phyloP scores from a whole-genome alignment of 2,329 filamentous ascomycete species.

The Fusarium papillatum region DNA sequence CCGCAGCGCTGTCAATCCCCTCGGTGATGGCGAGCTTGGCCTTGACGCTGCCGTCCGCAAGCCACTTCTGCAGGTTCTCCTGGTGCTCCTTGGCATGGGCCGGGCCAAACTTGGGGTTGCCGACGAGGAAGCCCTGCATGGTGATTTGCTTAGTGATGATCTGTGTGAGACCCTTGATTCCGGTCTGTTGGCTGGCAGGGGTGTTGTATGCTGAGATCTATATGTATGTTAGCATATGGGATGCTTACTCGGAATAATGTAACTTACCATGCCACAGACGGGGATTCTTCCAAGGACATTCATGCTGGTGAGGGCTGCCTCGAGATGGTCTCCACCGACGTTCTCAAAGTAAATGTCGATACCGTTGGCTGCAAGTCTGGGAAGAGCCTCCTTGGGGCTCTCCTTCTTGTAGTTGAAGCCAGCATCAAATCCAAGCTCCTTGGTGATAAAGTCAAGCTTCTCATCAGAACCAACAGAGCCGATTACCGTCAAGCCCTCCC shows the following conservation, averaged over 20 bases:
- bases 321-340: slow-evolving; percentile 66
- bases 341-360: slow-evolving; percentile 77
- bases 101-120: slow-evolving; percentile 74
- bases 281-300: slow-evolving; percentile 77
- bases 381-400: slow-evolving; percentile 75
- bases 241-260: rapidly evolving
- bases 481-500: slow-evolving; percentile 83
- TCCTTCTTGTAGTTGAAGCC: slow-evolving; percentile 95
- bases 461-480: slow-evolving; percentile 85
- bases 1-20: slow-evolving; percentile 83
- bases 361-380: slow-evolving; percentile 79
- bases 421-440: slow-evolving; percentile 65
- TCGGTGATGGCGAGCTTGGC: slow-evolving; percentile 76
- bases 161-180: slow-evolving; percentile 74
- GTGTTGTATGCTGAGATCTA: slow-evolving; percentile 76
- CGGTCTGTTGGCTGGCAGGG: slow-evolving; percentile 66
- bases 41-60: slow-evolving; percentile 82
- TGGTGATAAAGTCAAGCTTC: slow-evolving; percentile 77
- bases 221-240: background rate
- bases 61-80: slow-evolving; percentile 81
- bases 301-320: slow-evolving; percentile 58
- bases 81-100: slow-evolving; percentile 79
- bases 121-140: slow-evolving; percentile 83
- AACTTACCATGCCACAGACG: slow-evolving; percentile 70
- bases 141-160: slow-evolving; percentile 78